Percentiles rank a stretch among this genome's conserved stretches.
These are phyloP conservation scores for Phytophthora ramorum DNA, from an alignment of 352 stramenopile genomes.

Conservation along the genomic window DNA sequence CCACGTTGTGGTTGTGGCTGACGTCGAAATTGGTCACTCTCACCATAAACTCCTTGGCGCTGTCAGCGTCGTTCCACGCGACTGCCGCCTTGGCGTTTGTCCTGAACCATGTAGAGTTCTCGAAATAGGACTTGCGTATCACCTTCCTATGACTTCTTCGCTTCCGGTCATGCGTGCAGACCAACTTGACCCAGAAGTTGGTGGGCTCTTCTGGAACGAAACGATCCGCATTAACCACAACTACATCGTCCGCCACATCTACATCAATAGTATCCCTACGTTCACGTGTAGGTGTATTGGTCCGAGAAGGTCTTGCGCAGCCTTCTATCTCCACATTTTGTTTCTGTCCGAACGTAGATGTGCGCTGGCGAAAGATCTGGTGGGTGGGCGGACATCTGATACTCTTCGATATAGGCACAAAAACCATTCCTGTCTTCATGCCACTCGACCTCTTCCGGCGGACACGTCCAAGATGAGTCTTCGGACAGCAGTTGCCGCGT, in stretches of 20 bases:
- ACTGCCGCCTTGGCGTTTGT: constrained; percentile 10
- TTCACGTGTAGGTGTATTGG: too few species aligned
- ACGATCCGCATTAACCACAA: background rate
- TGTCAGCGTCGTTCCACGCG: background rate
- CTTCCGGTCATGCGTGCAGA: constrained; percentile 11
- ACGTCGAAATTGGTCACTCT: constrained; percentile 3
- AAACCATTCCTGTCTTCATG: constrained; percentile 8
- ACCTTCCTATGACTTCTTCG: constrained; percentile 7
- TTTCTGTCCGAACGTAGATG: constrained; percentile 1
- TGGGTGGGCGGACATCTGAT: background rate
- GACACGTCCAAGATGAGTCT: background rate
- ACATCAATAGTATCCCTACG: background rate
- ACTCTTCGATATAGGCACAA: background rate
- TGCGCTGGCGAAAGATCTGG: constrained; percentile 2
- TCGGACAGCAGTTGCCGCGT: background rate
- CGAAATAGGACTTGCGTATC: constrained; percentile 6
- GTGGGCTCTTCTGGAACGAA: constrained; percentile 7
- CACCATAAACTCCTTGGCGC: constrained; percentile 4
- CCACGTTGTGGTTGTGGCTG: constrained; percentile 3
- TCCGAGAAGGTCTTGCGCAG: background rate
- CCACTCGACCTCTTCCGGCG: constrained; percentile 1
- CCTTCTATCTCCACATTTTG: constrained; percentile 4
- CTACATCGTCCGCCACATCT: background rate
- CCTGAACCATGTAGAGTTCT: constrained; percentile 6
- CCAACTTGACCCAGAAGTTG: constrained; percentile 16